phyloP scores from a whole-genome alignment of 148 eudicot species.

The Rhododendron griersonianum region DNA sequence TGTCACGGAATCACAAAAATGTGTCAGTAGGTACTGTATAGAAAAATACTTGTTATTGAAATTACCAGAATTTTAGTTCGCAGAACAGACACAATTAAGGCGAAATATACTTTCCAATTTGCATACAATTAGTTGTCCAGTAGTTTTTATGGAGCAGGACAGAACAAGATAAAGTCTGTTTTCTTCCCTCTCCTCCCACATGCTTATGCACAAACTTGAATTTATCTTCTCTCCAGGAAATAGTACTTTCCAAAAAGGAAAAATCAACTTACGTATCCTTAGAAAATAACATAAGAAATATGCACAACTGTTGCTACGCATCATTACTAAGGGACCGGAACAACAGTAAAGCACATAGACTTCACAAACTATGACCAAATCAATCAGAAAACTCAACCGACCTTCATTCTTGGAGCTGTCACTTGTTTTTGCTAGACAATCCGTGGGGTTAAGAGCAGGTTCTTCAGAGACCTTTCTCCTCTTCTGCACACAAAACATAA shows the following conservation, averaged over 20 bases:
- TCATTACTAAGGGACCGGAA: not conserved
- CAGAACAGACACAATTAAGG: not conserved
- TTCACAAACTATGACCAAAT: not conserved
- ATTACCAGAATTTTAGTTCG: not conserved
- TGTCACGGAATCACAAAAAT: slow-evolving; percentile 15
- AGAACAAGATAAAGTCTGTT: not conserved
- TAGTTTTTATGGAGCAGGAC: not conserved
- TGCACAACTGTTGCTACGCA: not conserved
- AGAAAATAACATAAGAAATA: not conserved
- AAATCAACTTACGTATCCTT: not conserved
- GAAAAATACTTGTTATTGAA: not conserved
- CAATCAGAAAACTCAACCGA: slow-evolving; percentile 8
- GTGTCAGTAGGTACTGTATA: not conserved
- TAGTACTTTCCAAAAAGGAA: not conserved
- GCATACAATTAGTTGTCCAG: not conserved
- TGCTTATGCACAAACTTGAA: not conserved
- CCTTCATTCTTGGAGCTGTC: slow-evolving; percentile 38
- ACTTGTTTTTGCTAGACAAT: slow-evolving; percentile 32
- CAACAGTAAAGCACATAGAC: not conserved
- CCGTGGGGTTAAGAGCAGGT: slow-evolving; percentile 33
- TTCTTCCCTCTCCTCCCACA: not conserved
- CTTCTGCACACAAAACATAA: slow-evolving; percentile 27
- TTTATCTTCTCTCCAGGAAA: not conserved
- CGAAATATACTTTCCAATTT: not conserved
- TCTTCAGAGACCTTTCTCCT: slow-evolving; percentile 41